Evolutionary conservation across 164 flowering plant species (phyloP).

Genomic region (Annona squamosa): DNA sequence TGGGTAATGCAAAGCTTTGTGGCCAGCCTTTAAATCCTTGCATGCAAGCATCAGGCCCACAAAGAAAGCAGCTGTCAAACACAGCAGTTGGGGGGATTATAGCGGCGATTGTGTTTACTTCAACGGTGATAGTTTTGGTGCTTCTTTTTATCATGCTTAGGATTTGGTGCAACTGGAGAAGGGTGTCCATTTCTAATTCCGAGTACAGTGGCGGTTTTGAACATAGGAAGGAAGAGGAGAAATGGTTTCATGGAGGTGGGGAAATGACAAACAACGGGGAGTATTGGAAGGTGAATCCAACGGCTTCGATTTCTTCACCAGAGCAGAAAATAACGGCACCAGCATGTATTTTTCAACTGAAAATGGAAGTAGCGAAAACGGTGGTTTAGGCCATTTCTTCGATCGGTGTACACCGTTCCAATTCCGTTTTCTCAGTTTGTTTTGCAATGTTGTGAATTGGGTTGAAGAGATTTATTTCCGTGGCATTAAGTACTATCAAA

Average conservation of each 20-base stretch:
- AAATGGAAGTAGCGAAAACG: constrained; percentile 22
- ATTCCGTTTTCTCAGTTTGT: constrained; percentile 1
- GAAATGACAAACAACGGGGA: constrained; percentile 26
- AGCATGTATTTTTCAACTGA: constrained; percentile 36
- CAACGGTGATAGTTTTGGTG: constrained; percentile 58
- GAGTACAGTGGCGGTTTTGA: constrained; percentile 35
- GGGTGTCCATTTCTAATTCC: constrained; percentile 47
- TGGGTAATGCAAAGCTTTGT: constrained; percentile 60
- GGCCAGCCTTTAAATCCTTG: constrained; percentile 61
- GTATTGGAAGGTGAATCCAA: constrained; percentile 44
- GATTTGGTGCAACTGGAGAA: constrained; percentile 78
- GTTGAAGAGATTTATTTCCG: background rate
- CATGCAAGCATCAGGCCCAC: constrained; percentile 11
- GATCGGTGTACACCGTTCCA: background rate
- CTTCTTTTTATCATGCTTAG: constrained; percentile 79
- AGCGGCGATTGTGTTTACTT: constrained; percentile 69
- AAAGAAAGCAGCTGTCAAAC: constrained; percentile 34
- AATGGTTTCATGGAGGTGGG: constrained; percentile 35
- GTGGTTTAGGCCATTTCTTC: constrained; percentile 11
- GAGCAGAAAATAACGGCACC: constrained; percentile 19
- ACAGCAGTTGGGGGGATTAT: constrained; percentile 49
- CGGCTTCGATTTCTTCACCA: constrained; percentile 26
- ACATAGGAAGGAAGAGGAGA: constrained; percentile 38
- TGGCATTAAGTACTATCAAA: too few species aligned
- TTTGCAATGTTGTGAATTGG: constrained; percentile 3